phyloP scores from a whole-genome alignment of 768 basidiomycete species.

The Mrakia frigida region DNA sequence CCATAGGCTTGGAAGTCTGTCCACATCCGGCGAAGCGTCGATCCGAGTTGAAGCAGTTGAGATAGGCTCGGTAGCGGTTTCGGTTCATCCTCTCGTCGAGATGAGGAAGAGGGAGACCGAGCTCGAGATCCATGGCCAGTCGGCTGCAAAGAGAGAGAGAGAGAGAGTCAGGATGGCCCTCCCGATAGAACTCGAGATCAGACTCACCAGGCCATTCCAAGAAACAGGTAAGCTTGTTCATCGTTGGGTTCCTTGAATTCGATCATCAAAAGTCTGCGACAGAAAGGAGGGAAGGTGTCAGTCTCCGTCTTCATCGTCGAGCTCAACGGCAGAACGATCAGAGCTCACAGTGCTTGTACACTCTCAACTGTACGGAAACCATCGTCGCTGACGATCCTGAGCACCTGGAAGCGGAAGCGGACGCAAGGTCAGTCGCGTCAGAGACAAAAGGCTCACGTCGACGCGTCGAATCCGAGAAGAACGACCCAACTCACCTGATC shows the following conservation, averaged over 20 bases:
- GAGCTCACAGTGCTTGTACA: background rate
- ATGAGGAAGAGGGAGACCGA: background rate
- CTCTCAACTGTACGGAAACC: background rate
- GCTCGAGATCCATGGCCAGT: constrained; percentile 8
- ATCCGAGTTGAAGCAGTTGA: background rate
- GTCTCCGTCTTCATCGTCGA: background rate
- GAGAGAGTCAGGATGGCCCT: background rate
- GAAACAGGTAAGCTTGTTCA: background rate
- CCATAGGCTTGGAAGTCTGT: background rate
- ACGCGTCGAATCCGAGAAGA: background rate
- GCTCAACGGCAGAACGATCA: background rate
- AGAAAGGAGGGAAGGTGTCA: background rate
- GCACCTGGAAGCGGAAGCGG: background rate
- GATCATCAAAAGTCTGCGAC: background rate
- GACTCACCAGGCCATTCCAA: background rate
- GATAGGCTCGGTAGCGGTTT: background rate
- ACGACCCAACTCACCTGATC: background rate
- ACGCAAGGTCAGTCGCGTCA: background rate
- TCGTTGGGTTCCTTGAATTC: background rate
- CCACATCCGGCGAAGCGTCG: background rate
- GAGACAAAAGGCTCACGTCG: background rate
- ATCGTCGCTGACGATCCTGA: background rate
- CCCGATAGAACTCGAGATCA: background rate
- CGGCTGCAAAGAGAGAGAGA: background rate
- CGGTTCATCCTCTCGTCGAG: background rate